Evolutionary conservation across 306 rosid genomes (phyloP).

Genomic region (Senna siamea): DNA sequence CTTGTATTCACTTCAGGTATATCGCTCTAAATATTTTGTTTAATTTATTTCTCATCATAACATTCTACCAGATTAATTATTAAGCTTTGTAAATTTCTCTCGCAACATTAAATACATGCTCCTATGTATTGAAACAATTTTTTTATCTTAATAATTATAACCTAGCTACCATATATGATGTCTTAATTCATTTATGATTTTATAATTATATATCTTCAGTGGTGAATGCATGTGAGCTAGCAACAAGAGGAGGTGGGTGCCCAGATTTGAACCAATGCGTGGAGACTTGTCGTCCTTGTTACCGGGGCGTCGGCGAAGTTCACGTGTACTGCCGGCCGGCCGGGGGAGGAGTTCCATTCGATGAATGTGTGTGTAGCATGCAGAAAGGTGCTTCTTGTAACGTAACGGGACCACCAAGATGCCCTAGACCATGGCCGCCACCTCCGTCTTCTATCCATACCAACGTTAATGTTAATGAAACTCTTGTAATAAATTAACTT

Average conservation of each 20-base stretch:
- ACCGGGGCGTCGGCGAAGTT: background rate
- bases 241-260: slow-evolving; percentile 21
- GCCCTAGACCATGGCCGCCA: slow-evolving; percentile 30
- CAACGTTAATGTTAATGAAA: background rate
- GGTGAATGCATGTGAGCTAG: slow-evolving; percentile 1
- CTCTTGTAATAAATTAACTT: background rate
- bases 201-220: background rate
- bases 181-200: too few relatives aligned
- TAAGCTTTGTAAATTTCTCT: too few relatives aligned
- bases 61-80: too few relatives aligned
- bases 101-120: too few relatives aligned
- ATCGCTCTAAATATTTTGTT: too few relatives aligned
- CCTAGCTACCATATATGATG: too few relatives aligned
- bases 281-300: slow-evolving; percentile 21
- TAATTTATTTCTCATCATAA: too few relatives aligned
- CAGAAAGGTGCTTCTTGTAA: slow-evolving; percentile 18
- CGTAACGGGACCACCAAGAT: background rate
- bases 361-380: slow-evolving; percentile 10
- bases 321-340: background rate
- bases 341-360: background rate
- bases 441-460: background rate
- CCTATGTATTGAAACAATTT: too few relatives aligned
- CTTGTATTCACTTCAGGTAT: too few relatives aligned
- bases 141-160: too few relatives aligned
- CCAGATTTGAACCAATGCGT: background rate